Base-by-base conservation (phyloP, 805 yeast genomes). In the Suhomyces kilbournensis region DNA sequence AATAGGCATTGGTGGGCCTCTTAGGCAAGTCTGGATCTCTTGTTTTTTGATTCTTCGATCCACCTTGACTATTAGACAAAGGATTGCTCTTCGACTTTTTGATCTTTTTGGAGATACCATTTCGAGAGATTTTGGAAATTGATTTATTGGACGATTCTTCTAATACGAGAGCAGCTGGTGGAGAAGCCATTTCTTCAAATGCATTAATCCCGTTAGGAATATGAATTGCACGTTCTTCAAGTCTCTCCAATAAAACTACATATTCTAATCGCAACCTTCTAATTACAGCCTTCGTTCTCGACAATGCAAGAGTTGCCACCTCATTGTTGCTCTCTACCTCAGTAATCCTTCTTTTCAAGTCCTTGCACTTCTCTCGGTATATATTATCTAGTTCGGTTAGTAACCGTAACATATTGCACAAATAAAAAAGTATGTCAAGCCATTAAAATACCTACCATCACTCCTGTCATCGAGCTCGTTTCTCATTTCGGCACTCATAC, bases 21-120 rank as follows among this genome's bases (percentile, higher is more conserved):
- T 88, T 90, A 19, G 97, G 97, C 61, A 86, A 78, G 59, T 84
- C 84, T 8, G 97, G 97, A 67, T 91, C 96, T 60, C 91, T 81
- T 8, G 78, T 75, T 48, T 75, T 75, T 45, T 59, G 72, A 59
- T 51, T 62, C 58, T 55, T 67, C 7, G 53, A 49, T 12, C 48
- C 47, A 17, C 28, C 40, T 54, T 64, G 70, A 14, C 47, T 44
- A 34, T 47, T 60, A 54, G 65, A 67, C 51, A 65, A 63, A 34
- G 63, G 61, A 44, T 70, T 64, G 15, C 30, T 42, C 58, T 66
- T 48, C 43, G 55, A 48, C 44, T 57, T 59, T 44, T 60, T 49
- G 6, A 58, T 59, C 50, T 60, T 60, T 55, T 63, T 61, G n/a
- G 60, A 48, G 32, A 54, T 22, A 32, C 51, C 53, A 45, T 51